Evolutionary conservation across 495 filamentous ascomycete species (phyloP), one percentile per base, ranked within the genome.

Genomic region (Letharia lupina): DNA sequence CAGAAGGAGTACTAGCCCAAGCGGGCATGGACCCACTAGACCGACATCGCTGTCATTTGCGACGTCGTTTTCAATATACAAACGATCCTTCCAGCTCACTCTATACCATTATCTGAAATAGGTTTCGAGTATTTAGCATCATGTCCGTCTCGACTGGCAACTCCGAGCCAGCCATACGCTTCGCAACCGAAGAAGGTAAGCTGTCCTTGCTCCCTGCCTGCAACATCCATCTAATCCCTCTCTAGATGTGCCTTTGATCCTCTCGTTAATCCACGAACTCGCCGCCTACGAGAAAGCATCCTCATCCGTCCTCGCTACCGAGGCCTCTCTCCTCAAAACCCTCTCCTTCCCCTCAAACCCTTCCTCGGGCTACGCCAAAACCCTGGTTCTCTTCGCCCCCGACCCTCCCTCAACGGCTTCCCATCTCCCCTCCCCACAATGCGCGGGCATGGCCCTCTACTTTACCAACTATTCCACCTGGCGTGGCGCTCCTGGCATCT

Each of bases 391-490:
- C 61, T 66, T 69, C 65, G 45, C 71, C 65, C 65, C 60, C 18
- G 8, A 56, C 45, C 75, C 79, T 39, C 77, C 80, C 70, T 28
- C 56, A 6, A 81, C 78, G 18, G 78, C 60, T 20, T 60, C 57
- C 0, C 15, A 47, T 15, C 28, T n/a, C 9, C 40, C 57, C 33
- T 56, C 37, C 18, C 64, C 57, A 77, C 65, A 77, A 70, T 79
- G 79, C 56, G 84, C 83, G 7, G 84, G 82, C 62, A 82, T 87
- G 79, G 87, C 84, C 0, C 77, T 89, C 13, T 89, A 84, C 78
- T 91, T 87, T 80, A 80, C 83, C 73, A 90, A 86, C 73, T 91
- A 89, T 73, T 84, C 85, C 65, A 97, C 94, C 8, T 98, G 94
- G 94, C 85, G 87, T 47, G 85, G 87, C 6, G 83, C 83, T 13